These are phyloP conservation scores for Pichia sp. DNA, from an alignment of 1,139 yeast genomes.

Conservation along the genomic window DNA sequence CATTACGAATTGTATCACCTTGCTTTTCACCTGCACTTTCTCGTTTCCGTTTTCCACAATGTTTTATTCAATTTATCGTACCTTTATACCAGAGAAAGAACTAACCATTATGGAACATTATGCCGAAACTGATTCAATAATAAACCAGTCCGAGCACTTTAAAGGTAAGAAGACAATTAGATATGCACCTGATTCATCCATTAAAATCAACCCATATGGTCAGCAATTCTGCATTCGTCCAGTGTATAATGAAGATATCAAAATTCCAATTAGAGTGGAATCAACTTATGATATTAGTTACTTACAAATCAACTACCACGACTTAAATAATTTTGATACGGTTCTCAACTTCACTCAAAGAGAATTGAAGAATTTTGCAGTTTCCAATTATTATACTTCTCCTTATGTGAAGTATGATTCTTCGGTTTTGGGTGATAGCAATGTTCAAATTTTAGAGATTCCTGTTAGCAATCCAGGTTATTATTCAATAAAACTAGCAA, in stretches of 20 bases:
- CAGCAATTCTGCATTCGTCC: constrained; percentile 55
- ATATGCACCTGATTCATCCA: constrained; percentile 87
- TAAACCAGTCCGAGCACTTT: constrained; percentile 66
- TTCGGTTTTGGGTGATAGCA: constrained; percentile 29
- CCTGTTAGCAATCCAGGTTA: constrained; percentile 66
- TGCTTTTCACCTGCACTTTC: constrained; percentile 35
- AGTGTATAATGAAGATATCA: constrained; percentile 25
- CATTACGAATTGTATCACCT: constrained; percentile 30
- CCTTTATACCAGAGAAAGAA: constrained; percentile 43
- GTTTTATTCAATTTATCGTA: constrained; percentile 38
- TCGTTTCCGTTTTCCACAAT: constrained; percentile 32
- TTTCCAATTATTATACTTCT: constrained; percentile 30
- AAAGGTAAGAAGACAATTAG: constrained; percentile 82
- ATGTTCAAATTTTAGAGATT: constrained; percentile 41
- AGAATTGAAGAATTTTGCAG: constrained; percentile 41
- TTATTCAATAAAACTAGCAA: constrained; percentile 58
- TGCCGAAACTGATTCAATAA: constrained; percentile 33
- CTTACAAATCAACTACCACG: constrained; percentile 57
- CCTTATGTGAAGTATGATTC: constrained; percentile 26
- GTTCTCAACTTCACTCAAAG: constrained; percentile 47
- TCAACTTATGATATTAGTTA: constrained; percentile 67
- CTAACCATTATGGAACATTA: constrained; percentile 59
- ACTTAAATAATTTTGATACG: constrained; percentile 44
- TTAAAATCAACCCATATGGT: constrained; percentile 69
- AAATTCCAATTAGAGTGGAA: constrained; percentile 73